Percentiles rank a stretch among this genome's conserved stretches.
Evolutionary conservation across 768 basidiomycete species (phyloP).

Genomic region (Suillus hirtellus): DNA sequence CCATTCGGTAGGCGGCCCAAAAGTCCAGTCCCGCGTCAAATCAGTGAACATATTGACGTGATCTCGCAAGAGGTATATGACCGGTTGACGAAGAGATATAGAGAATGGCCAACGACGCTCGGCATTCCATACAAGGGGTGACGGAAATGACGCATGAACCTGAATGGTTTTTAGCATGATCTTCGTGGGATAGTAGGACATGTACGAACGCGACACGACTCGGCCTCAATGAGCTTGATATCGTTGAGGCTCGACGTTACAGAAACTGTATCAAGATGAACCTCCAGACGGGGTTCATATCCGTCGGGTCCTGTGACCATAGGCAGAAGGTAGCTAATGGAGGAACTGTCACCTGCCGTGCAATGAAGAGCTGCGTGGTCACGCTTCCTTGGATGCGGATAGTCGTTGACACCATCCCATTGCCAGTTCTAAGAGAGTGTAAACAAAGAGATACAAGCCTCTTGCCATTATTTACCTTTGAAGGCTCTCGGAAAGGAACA

Average conservation of each 20-base stretch:
- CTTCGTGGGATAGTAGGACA: slow-evolving; percentile 4
- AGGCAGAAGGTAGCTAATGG: slow-evolving; percentile 81
- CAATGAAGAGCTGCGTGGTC: slow-evolving; percentile 75
- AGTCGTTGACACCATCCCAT: slow-evolving; percentile 68
- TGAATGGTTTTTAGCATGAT: slow-evolving; percentile 27
- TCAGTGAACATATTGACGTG: slow-evolving; percentile 95
- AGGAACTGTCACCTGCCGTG: slow-evolving; percentile 76
- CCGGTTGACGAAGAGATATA: slow-evolving; percentile 69
- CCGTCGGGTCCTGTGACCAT: slow-evolving; percentile 74
- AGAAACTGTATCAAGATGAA: slow-evolving; percentile 77
- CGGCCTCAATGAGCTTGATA: slow-evolving; percentile 72
- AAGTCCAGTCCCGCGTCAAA: slow-evolving; percentile 88
- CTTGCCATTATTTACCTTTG: slow-evolving; percentile 57
- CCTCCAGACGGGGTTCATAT: slow-evolving; percentile 76
- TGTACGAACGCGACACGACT: slow-evolving; percentile 69
- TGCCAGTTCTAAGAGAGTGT: slow-evolving; percentile 73
- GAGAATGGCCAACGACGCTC: slow-evolving; percentile 78
- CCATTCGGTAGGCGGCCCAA: slow-evolving; percentile 79
- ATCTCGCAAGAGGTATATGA: slow-evolving; percentile 81
- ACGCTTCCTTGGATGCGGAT: slow-evolving; percentile 54
- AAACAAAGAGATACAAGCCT: background rate
- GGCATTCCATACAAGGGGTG: slow-evolving; percentile 81
- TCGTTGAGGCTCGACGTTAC: slow-evolving; percentile 89
- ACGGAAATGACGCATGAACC: slow-evolving; percentile 74
- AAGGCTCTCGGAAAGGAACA: slow-evolving; percentile 89